These are phyloP conservation scores for Fusarium nurragi DNA, from an alignment of 2,329 filamentous ascomycete species.

Conservation along the genomic window DNA sequence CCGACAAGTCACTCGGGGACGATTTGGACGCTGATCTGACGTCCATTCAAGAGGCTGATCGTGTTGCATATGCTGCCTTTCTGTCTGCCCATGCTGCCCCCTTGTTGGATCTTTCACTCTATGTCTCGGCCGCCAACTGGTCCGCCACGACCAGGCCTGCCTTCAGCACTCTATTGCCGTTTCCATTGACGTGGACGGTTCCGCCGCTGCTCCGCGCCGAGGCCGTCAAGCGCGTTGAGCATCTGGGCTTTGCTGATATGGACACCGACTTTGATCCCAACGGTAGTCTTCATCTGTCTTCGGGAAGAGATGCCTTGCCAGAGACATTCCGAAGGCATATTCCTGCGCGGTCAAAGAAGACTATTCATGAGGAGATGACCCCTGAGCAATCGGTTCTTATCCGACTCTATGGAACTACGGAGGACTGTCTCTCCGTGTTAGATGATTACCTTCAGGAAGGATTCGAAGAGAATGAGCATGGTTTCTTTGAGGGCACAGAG, in stretches of 20 bases:
- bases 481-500: constrained; percentile 45
- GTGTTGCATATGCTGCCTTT: constrained; percentile 70
- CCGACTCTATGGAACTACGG: constrained; percentile 76
- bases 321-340: constrained; percentile 53
- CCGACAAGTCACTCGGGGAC: constrained; percentile 47
- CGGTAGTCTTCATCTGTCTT: constrained; percentile 49
- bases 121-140: constrained; percentile 92
- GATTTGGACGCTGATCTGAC: constrained; percentile 54
- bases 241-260: constrained; percentile 74
- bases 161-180: constrained; percentile 81
- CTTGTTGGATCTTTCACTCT: constrained; percentile 86
- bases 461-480: constrained; percentile 39
- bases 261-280: constrained; percentile 66
- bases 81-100: constrained; percentile 78
- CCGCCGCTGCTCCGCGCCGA: constrained; percentile 76
- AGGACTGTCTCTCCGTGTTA: constrained; percentile 76
- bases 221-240: constrained; percentile 75
- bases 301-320: constrained; percentile 52
- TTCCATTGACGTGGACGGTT: constrained; percentile 88
- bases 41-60: constrained; percentile 56
- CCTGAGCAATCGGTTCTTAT: constrained; percentile 79
- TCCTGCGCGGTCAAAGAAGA: constrained; percentile 59
- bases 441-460: constrained; percentile 59
- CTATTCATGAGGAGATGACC: constrained; percentile 69
- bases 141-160: constrained; percentile 78